These are phyloP conservation scores for Tulasnella sp. DNA, from an alignment of 768 basidiomycete species.

Conservation along the genomic window DNA sequence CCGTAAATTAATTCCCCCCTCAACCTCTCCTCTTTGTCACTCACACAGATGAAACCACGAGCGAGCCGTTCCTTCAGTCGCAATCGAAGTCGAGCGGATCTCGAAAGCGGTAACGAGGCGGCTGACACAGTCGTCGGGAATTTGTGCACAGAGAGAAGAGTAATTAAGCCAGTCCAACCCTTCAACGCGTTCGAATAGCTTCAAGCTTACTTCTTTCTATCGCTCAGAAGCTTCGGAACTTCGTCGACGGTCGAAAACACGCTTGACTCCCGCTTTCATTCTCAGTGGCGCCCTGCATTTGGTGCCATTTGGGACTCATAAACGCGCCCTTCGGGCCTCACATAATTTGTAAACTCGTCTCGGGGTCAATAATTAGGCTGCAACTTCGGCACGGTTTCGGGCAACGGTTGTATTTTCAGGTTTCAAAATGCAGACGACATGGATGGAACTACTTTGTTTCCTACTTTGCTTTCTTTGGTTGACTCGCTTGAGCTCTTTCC, in stretches of 20 bases:
- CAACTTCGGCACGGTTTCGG: not conserved
- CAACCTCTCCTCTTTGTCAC: not conserved
- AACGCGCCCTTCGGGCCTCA: not conserved
- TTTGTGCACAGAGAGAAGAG: not conserved
- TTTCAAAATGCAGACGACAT: not conserved
- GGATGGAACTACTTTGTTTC: not conserved
- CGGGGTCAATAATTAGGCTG: not conserved
- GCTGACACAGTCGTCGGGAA: not conserved
- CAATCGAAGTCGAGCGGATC: not conserved
- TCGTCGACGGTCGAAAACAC: not conserved
- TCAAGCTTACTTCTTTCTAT: not conserved
- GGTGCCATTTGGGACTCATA: conserved; percentile 27
- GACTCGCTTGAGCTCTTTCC: conserved; percentile 39
- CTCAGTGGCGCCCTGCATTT: conserved; percentile 25
- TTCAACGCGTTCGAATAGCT: not conserved
- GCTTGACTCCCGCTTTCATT: not conserved
- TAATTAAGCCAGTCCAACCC: not conserved
- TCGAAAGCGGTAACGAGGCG: not conserved
- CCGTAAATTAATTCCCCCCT: no score
- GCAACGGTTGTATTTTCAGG: not conserved
- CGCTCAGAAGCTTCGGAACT: not conserved
- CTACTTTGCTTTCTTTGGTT: not conserved
- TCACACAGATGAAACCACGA: not conserved
- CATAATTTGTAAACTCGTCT: not conserved
- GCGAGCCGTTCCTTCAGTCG: not conserved